These are phyloP conservation scores for Trypanosoma mega DNA, from an alignment of 208 protist genomes.

Conservation along the genomic window DNA sequence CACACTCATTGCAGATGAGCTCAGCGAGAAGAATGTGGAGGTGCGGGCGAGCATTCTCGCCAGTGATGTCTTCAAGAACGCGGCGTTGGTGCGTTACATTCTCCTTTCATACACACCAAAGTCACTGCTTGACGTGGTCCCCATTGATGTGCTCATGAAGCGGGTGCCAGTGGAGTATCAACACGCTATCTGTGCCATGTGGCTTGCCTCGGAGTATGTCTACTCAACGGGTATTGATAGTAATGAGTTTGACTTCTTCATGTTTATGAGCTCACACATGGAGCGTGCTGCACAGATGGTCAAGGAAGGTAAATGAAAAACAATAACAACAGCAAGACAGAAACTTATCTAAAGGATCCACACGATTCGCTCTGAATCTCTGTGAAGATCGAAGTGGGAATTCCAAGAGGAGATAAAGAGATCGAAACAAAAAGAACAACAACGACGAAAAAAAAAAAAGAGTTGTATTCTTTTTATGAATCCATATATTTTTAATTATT, in stretches of 20 bases:
- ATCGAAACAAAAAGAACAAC: too few relatives aligned
- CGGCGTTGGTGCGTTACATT: constrained; percentile 70
- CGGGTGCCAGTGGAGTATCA: constrained; percentile 93
- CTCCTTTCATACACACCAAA: constrained; percentile 74
- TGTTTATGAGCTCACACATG: constrained; percentile 77
- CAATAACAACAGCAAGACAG: too few relatives aligned
- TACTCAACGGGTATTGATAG: constrained; percentile 83
- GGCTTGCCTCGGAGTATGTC: constrained; percentile 92
- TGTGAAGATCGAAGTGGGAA: too few relatives aligned
- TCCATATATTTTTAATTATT: too few relatives aligned
- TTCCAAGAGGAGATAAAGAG: too few relatives aligned
- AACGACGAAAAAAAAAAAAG: too few relatives aligned
- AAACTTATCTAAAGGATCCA: too few relatives aligned
- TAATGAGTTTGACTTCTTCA: constrained; percentile 92
- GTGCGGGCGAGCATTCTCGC: constrained; percentile 77
- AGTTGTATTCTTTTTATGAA: too few relatives aligned
- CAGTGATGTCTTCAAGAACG: constrained; percentile 85
- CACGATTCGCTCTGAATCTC: too few relatives aligned
- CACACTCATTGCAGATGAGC: constrained; percentile 77
- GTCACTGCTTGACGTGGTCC: constrained; percentile 75
- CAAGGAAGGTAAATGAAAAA: constrained; percentile 7
- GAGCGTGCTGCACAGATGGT: constrained; percentile 21
- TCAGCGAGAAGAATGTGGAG: constrained; percentile 91
- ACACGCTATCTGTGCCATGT: constrained; percentile 92
- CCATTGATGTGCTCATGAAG: constrained; percentile 82